Evolutionary conservation across 495 filamentous ascomycete species (phyloP).

Genomic region (Sporormia fimetaria): DNA sequence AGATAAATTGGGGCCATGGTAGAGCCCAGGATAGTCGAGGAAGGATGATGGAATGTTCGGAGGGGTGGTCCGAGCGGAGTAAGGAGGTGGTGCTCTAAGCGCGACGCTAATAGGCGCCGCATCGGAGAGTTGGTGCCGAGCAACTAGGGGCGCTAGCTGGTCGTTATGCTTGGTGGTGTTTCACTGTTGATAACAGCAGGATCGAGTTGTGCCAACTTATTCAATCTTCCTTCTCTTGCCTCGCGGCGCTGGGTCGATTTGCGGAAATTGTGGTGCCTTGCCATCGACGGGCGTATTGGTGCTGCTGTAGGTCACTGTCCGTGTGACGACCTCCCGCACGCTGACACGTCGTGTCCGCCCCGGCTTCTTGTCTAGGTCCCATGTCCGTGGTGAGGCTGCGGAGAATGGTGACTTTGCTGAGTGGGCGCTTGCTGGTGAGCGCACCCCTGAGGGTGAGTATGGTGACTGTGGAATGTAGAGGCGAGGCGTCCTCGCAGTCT

Average conservation of each 20-base stretch:
- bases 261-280: slow-evolving; percentile 47
- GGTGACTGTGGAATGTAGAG: slow-evolving; percentile 52
- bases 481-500: slow-evolving; percentile 47
- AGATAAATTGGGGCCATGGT: too few species aligned
- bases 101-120: too few species aligned
- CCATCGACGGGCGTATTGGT: slow-evolving; percentile 28
- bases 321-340: slow-evolving; percentile 58
- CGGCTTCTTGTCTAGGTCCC: slow-evolving; percentile 46
- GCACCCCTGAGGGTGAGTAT: slow-evolving; percentile 38
- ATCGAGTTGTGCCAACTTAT: too few species aligned
- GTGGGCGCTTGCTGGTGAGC: slow-evolving; percentile 43
- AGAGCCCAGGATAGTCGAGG: too few species aligned
- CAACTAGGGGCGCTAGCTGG: too few species aligned
- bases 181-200: too few species aligned
- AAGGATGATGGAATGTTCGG: too few species aligned
- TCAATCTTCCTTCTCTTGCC: slow-evolving; percentile 65
- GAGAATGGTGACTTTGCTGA: slow-evolving; percentile 34
- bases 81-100: too few species aligned
- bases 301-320: slow-evolving; percentile 56
- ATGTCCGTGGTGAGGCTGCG: slow-evolving; percentile 45
- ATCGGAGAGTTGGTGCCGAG: too few species aligned
- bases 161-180: too few species aligned
- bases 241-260: slow-evolving; percentile 52
- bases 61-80: too few species aligned
- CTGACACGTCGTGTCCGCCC: slow-evolving; percentile 38